Base-by-base conservation (phyloP, 208 protist genomes). In the Leishmania amazonensis region DNA sequence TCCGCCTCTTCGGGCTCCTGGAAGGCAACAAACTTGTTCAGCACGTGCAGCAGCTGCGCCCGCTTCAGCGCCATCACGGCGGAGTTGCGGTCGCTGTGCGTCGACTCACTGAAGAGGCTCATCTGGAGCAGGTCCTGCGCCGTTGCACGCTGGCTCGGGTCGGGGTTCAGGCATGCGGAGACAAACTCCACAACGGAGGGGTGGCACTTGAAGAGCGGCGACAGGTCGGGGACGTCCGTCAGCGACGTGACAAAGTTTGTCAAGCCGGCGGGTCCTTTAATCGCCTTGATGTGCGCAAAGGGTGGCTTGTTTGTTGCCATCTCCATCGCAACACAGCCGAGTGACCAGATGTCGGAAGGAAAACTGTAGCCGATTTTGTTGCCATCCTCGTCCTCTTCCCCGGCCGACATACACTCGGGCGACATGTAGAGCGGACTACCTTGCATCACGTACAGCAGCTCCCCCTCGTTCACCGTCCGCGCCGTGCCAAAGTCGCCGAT, bases 401-500 rank as follows among this genome's bases (percentile, higher is more conserved):
- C 92, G 38, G 93, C 95, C 2, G 88, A 83, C 93, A 98, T 94
- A 78, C 93, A 96, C 85, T 98, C 93, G 0, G 95, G 95, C 0
- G 93, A 96, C 95, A 98, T 98, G 88, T 96, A 98, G 17, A 96
- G 86, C 3, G 92, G 91, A 79, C 92, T 98, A 38, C 95, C 95
- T 62, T 96, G 90, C 95, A 98, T 96, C 53, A 92, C 87, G 80
- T 95, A 96, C 7, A 96, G 80, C 47, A 94, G 81, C 74, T 96
- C 89, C 8, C 90, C 93, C 1, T 86, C 68, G 19, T 76, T 75
- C 51, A 98, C 81, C 31, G 84, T 81, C n/a, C 88, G 85, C 8
- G 95, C 95, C 38, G 92, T 97, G 21, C 97, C 97, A 80, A 99
- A 98, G 83, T 99, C 97, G 40, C 94, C 96, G 71, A 99, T 97